phyloP scores from a whole-genome alignment of 805 yeast genomes.

The Komagataella pseudopastoris region DNA sequence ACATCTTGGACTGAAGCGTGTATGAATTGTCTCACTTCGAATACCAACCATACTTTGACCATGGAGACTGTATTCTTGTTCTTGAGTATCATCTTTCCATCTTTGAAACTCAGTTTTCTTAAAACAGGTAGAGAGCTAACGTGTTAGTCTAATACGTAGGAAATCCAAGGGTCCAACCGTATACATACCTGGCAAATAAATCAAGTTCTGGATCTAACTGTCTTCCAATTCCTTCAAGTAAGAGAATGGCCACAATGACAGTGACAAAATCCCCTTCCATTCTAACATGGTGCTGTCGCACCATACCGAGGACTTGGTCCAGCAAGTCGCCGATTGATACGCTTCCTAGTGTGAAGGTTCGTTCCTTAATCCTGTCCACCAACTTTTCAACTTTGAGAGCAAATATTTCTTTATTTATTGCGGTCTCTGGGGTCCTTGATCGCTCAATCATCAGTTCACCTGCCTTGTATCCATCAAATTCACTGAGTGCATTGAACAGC shows the following conservation, averaged over 20 bases:
- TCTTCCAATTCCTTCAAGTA: constrained; percentile 91
- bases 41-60: constrained; percentile 83
- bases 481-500: constrained; percentile 75
- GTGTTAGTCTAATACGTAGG: constrained; percentile 17
- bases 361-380: constrained; percentile 65
- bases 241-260: constrained; percentile 83
- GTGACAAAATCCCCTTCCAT: constrained; percentile 97
- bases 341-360: constrained; percentile 88
- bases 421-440: constrained; percentile 90
- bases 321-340: constrained; percentile 85
- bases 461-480: constrained; percentile 87
- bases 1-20: constrained; percentile 73
- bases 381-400: constrained; percentile 78
- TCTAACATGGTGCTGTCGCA: constrained; percentile 84
- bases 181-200: constrained; percentile 91
- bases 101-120: constrained; percentile 67
- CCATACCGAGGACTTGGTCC: constrained; percentile 83
- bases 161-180: constrained; percentile 22
- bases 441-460: constrained; percentile 95
- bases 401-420: constrained; percentile 69
- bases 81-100: constrained; percentile 42
- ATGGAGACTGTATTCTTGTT: constrained; percentile 56
- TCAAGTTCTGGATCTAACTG: constrained; percentile 89
- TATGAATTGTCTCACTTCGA: constrained; percentile 81
- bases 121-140: constrained; percentile 69